Percentiles rank a stretch among this genome's conserved stretches.
These are phyloP conservation scores for Pleurotus citrinopileatus DNA, from an alignment of 768 basidiomycete species.

Conservation along the genomic window DNA sequence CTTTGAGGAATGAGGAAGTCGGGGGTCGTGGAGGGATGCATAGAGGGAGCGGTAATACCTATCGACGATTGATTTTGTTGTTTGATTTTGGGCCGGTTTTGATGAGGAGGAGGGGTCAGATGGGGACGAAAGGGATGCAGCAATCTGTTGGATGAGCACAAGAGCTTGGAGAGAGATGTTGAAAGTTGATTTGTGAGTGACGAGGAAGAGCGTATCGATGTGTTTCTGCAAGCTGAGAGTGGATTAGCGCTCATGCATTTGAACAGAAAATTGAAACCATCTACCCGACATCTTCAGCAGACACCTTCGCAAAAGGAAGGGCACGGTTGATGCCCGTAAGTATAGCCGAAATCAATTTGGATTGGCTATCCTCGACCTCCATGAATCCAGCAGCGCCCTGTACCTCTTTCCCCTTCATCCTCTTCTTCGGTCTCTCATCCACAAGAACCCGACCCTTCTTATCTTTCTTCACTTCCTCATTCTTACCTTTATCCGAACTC, in stretches of 20 bases:
- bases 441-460: slow-evolving; percentile 20
- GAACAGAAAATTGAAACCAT: slow-evolving; percentile 18
- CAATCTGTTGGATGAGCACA: slow-evolving; percentile 83
- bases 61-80: slow-evolving; percentile 48
- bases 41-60: slow-evolving; percentile 86
- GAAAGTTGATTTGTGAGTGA: slow-evolving; percentile 95
- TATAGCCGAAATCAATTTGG: slow-evolving; percentile 84
- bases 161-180: slow-evolving; percentile 94
- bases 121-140: slow-evolving; percentile 44
- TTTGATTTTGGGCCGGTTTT: slow-evolving; percentile 18
- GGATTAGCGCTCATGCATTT: background rate
- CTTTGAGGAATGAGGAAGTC: slow-evolving; percentile 81
- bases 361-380: slow-evolving; percentile 77
- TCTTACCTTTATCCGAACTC: slow-evolving; percentile 24
- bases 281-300: slow-evolving; percentile 63
- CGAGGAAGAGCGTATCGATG: slow-evolving; percentile 90
- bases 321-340: slow-evolving; percentile 95
- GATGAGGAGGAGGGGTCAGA: slow-evolving; percentile 39
- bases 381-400: slow-evolving; percentile 64
- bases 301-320: slow-evolving; percentile 85
- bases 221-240: slow-evolving; percentile 70
- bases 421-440: slow-evolving; percentile 32
- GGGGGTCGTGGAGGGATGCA: slow-evolving; percentile 79
- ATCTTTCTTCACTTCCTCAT: slow-evolving; percentile 33
- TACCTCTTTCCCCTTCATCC: slow-evolving; percentile 40